Conservation (phyloP, 495 filamentous ascomycete genomes). For the Cetradonia linearis region DNA sequence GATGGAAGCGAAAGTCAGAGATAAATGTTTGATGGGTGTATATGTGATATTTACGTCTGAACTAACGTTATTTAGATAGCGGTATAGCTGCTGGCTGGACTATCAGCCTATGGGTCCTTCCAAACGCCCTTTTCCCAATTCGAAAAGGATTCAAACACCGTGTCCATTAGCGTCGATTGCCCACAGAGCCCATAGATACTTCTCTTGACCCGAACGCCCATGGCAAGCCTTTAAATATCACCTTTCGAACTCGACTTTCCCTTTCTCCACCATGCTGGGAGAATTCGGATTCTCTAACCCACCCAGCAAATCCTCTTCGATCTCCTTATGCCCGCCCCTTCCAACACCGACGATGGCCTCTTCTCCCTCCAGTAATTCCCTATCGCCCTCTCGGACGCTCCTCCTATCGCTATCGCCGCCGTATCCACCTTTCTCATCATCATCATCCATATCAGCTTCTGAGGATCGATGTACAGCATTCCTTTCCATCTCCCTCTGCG, state of each 20-base stretch:
- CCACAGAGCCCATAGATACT: neutral
- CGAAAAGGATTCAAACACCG: neutral
- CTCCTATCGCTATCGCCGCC: slow-evolving; percentile 48
- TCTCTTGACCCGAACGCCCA: neutral
- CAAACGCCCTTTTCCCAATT: too few species aligned
- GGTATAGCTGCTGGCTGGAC: too few species aligned
- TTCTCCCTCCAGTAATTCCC: slow-evolving; percentile 68
- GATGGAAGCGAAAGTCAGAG: too few species aligned
- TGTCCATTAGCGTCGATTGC: neutral
- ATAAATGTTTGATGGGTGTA: too few species aligned
- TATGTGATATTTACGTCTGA: too few species aligned
- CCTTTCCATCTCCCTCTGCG: slow-evolving; percentile 72
- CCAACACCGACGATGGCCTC: slow-evolving; percentile 53
- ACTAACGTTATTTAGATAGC: too few species aligned
- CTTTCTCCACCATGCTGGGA: slow-evolving; percentile 14
- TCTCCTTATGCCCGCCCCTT: slow-evolving; percentile 21
- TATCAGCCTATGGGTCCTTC: too few species aligned
- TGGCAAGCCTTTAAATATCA: neutral
- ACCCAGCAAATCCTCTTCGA: slow-evolving; percentile 17
- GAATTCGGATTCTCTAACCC: slow-evolving; percentile 12
- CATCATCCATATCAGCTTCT: slow-evolving; percentile 66
- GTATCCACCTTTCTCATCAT: slow-evolving; percentile 35
- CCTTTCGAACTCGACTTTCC: slow-evolving; percentile 29
- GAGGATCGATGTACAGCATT: slow-evolving; percentile 54
- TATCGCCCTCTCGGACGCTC: slow-evolving; percentile 59